phyloP scores from a whole-genome alignment of 2,329 filamentous ascomycete species.

The Capronia americana region DNA sequence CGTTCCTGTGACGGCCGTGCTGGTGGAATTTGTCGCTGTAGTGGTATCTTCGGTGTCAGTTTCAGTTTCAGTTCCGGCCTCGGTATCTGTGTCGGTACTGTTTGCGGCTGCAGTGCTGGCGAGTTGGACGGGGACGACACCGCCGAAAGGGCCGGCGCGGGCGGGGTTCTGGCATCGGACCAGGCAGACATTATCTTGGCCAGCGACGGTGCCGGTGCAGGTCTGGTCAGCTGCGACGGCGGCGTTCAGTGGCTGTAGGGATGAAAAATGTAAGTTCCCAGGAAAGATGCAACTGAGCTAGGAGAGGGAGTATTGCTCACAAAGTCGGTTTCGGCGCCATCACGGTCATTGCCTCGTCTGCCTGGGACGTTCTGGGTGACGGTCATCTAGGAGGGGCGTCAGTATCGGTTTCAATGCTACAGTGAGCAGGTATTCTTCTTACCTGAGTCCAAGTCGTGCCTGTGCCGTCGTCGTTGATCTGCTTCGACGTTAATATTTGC shows the following conservation, averaged over 20 bases:
- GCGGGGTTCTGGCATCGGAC: slow-evolving; percentile 68
- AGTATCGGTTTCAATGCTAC: background rate
- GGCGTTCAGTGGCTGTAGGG: slow-evolving; percentile 60
- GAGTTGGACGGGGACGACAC: slow-evolving; percentile 64
- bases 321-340: slow-evolving; percentile 23
- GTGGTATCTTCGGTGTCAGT: background rate
- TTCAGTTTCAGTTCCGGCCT: background rate
- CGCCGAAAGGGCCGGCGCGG: slow-evolving; percentile 67
- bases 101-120: slow-evolving; percentile 13
- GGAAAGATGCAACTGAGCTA: background rate
- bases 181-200: slow-evolving; percentile 66
- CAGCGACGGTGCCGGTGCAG: slow-evolving; percentile 67
- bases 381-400: slow-evolving; percentile 52
- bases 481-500: background rate
- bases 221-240: slow-evolving; percentile 61
- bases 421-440: background rate
- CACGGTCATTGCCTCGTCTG: slow-evolving; percentile 14
- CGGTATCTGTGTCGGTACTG: background rate
- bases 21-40: background rate
- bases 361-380: slow-evolving; percentile 63
- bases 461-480: slow-evolving; percentile 2
- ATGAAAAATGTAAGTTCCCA: background rate
- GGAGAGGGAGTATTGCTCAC: slow-evolving; percentile 27
- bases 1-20: background rate
- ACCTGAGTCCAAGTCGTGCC: background rate